Evolutionary conservation across 352 stramenopile genomes (phyloP).

Genomic region (Pythium oligandrum): DNA sequence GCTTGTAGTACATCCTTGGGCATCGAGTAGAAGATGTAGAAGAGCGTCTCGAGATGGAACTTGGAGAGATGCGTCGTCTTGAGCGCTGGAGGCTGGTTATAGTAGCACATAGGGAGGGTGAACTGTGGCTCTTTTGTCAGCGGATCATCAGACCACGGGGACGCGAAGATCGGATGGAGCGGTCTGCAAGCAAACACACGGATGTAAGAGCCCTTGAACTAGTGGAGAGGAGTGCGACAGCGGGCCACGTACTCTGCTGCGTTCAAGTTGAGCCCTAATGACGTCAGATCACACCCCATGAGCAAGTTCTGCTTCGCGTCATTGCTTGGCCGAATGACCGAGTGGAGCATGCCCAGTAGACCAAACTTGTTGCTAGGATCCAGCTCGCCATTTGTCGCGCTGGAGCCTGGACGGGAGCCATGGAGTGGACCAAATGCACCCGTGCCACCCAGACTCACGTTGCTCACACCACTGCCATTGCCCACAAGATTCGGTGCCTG

Average conservation of each 20-base stretch:
- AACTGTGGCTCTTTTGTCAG: conserved; percentile 82
- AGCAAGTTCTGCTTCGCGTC: conserved; percentile 72
- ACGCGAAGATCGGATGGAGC: conserved; percentile 79
- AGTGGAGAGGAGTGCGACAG: too few species aligned
- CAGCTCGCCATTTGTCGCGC: conserved; percentile 32
- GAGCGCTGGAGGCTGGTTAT: conserved; percentile 93
- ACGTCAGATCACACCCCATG: conserved; percentile 78
- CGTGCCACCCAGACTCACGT: conserved; percentile 44
- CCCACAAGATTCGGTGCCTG: neutral
- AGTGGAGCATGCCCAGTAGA: conserved; percentile 76
- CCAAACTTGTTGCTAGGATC: conserved; percentile 75
- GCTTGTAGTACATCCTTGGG: conserved; percentile 96
- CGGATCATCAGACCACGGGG: conserved; percentile 67
- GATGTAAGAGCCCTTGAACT: neutral
- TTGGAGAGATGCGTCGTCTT: conserved; percentile 97
- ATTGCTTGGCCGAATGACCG: conserved; percentile 62
- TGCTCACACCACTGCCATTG: conserved; percentile 13
- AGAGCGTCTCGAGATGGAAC: conserved; percentile 98
- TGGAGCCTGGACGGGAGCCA: conserved; percentile 21
- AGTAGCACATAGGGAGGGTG: conserved; percentile 82
- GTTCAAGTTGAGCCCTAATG: conserved; percentile 82
- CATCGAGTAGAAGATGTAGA: conserved; percentile 99
- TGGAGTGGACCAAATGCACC: conserved; percentile 60
- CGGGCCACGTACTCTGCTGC: conserved; percentile 55
- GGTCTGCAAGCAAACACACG: conserved; percentile 25